Base-by-base conservation (phyloP, 2,329 filamentous ascomycete species). In the Tolypocladium pustulatum region DNA sequence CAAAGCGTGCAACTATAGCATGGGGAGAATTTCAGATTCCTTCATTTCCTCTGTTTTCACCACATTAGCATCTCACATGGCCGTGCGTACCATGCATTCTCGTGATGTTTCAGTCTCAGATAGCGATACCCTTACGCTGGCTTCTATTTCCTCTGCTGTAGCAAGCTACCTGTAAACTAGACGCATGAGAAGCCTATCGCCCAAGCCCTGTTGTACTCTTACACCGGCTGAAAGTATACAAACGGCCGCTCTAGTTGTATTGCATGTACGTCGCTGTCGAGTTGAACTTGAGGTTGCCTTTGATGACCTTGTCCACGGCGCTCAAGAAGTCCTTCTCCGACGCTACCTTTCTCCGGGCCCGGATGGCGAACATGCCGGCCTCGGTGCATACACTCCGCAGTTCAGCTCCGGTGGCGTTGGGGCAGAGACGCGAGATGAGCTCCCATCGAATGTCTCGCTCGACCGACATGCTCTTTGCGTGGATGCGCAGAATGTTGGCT, bases 401-500 rank as follows among this genome's bases (percentile, higher is more conserved):
- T 76, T 99, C 94, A 56, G 94, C 94, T 78, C 94, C 94, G 0
- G 94, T 99, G 57, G 92, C 89, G 77, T 99, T 99, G 65, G 94
- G 94, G 78, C 94, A 99, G 63, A 99, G 82, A 67, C 94, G 88
- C 25, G 92, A 97, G 71, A 99, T 97, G 64, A 99, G 83, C 79
- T 99, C 94, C 94, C 94, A 99, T 76, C 94, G 86, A 69, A 99
- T 99, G 71, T 99, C 94, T 57, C 94, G 86, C 83, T 99, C 94
- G 41, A 99, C 94, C 22, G 91, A 97, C 94, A 99, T 99, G 72
- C 90, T 96, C 88, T 97, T 99, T 68, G 94, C 94, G 78, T 97
- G 94, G 68, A 99, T 99, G 56, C 94, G 89, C 52, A 99, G 84
- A 70, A 99, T 97, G 77, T 97, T 97, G 70, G 94, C 94, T 65